Evolutionary conservation across 129 eudicot genomes (phyloP).

Genomic region (Saposhnikovia divaricata): DNA sequence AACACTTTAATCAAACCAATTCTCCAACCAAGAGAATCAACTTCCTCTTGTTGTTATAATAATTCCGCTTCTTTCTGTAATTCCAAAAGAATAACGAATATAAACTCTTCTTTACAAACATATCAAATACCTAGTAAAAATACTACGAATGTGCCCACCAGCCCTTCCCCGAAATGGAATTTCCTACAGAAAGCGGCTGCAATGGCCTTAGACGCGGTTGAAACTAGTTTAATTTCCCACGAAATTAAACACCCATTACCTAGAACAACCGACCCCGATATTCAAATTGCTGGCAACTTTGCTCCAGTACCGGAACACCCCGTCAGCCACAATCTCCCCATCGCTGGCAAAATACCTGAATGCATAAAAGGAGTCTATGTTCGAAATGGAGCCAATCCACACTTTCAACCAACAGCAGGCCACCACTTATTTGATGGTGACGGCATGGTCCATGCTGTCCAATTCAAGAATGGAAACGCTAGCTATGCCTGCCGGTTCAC

Average conservation of each 20-base stretch:
- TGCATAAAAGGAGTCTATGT: slow-evolving; percentile 40
- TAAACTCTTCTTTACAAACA: slow-evolving; percentile 25
- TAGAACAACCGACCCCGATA: slow-evolving; percentile 41
- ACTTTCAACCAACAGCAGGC: slow-evolving; percentile 43
- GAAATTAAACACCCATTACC: slow-evolving; percentile 50
- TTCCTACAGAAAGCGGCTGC: slow-evolving; percentile 51
- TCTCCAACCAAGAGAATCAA: not conserved
- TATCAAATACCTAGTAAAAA: not conserved
- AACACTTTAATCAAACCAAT: not conserved
- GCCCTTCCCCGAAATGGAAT: slow-evolving; percentile 30
- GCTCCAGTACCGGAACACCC: slow-evolving; percentile 55
- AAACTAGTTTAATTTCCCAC: slow-evolving; percentile 26
- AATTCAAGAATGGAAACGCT: slow-evolving; percentile 35
- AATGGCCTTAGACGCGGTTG: slow-evolving; percentile 58
- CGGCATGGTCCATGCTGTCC: slow-evolving; percentile 53
- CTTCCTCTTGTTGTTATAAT: not conserved
- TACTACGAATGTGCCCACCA: not conserved
- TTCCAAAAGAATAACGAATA: slow-evolving; percentile 3
- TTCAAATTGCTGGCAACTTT: slow-evolving; percentile 52
- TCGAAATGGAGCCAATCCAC: slow-evolving; percentile 53
- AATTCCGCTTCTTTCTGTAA: slow-evolving; percentile 18
- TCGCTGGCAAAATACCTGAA: slow-evolving; percentile 36
- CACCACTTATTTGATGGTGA: slow-evolving; percentile 59
- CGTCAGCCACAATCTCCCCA: slow-evolving; percentile 27
- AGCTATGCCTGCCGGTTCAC: slow-evolving; percentile 51